Evolutionary conservation across 1,284 basidiomycete species (phyloP), one percentile per base, ranked within the genome.

Genomic region (Cryptococcus jaspeensis): DNA sequence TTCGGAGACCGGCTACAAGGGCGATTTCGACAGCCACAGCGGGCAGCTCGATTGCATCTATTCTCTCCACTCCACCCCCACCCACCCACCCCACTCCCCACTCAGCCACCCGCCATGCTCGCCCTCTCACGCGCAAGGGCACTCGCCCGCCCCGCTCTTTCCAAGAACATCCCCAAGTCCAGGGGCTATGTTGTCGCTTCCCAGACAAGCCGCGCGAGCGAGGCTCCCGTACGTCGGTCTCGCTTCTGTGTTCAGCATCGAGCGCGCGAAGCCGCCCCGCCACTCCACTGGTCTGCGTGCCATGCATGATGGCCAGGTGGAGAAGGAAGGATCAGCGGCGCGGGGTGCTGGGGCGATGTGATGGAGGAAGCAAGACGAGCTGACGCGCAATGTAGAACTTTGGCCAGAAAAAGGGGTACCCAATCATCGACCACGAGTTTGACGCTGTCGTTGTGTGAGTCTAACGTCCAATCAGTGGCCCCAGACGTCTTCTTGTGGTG

Each of bases 381-480:
- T 58, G 42, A 20, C 35, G 25, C 18, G 35, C 6, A 9, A 47
- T 16, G 45, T 28, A 77, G 74, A 74, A 74, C 63, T 76, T 76
- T 62, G 75, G 75, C 49, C 72, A 76, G 57, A 62, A 68, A 61
- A 77, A 77, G 65, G 74, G 73, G 22, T 98, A 99, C 78, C 91
- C 94, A 39, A 82, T 99, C 65, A 94, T 99, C 72, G 95, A 99
- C 77, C 95, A 99, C 77, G 82, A 84, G 74, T 96, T 92, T 78
- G 93, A 97, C 81, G 92, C 93, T 37, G 86, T 97, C 69, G 93
- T 97, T 61, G 90, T 96, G 92, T 94, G 73, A 80, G 92, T 69
- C 43, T 37, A 32, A 5, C 38, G 47, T 49, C 15, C 32, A 23
- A 56, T 52, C 54, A 4, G 37, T 38, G 18, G 40, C 22, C 13